Conservation (phyloP, 371 early-diverging fungal species). For the Vairimorpha necatrix region DNA sequence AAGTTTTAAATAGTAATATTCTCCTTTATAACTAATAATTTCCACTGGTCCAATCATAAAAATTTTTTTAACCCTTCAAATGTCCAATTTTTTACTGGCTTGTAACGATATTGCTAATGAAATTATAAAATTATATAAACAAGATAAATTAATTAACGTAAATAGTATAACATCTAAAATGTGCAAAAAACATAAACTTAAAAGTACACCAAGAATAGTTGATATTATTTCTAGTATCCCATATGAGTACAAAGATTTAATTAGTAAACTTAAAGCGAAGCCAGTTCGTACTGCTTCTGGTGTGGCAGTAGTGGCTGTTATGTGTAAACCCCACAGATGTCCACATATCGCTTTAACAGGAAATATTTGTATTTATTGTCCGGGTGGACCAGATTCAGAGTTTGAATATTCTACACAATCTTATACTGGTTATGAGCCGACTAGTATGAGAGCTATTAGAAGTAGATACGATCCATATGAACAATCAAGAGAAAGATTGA, state of each 20-base stretch:
- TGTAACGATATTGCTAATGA: slow-evolving; percentile 51
- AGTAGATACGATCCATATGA: slow-evolving; percentile 95
- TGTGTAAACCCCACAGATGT: slow-evolving; percentile 99
- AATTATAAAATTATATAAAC: slow-evolving; percentile 54
- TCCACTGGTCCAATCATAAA: neutral
- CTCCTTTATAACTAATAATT: neutral
- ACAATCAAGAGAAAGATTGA: slow-evolving; percentile 86
- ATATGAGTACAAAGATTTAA: slow-evolving; percentile 76
- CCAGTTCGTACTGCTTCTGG: slow-evolving; percentile 96
- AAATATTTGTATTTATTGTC: slow-evolving; percentile 95
- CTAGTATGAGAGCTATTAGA: slow-evolving; percentile 97
- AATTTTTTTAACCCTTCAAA: neutral
- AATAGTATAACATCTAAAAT: slow-evolving; percentile 46
- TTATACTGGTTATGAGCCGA: slow-evolving; percentile 99
- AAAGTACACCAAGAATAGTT: slow-evolving; percentile 81
- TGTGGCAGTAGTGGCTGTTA: slow-evolving; percentile 97
- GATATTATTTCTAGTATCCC: slow-evolving; percentile 97
- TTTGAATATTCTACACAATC: slow-evolving; percentile 99
- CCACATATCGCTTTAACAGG: slow-evolving; percentile 99
- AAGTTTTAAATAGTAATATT: too few relatives aligned
- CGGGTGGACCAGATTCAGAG: slow-evolving; percentile 99
- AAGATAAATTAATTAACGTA: slow-evolving; percentile 56
- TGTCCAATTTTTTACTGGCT: slow-evolving; percentile 53
- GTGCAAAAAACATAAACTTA: slow-evolving; percentile 58
- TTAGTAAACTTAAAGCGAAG: slow-evolving; percentile 84